phyloP scores from a whole-genome alignment of 2,329 filamentous ascomycete species.

The Gliomastix tumulicola region DNA sequence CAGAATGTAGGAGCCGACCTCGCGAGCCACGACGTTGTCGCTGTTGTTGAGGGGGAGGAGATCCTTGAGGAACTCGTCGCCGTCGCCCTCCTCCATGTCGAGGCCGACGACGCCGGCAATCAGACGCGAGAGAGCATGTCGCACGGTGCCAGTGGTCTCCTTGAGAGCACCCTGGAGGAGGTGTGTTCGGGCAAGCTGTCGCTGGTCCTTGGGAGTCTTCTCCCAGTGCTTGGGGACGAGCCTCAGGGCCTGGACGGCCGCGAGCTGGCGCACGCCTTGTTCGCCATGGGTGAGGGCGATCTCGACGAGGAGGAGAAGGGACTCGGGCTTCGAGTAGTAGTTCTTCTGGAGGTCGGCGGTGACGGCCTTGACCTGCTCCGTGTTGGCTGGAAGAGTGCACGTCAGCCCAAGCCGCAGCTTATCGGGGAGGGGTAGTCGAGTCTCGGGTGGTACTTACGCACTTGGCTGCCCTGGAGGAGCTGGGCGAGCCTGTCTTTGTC shows the following conservation, averaged over 20 bases:
- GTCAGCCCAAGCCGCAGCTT: constrained; percentile 19
- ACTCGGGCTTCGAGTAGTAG: constrained; percentile 82
- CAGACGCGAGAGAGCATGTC: constrained; percentile 82
- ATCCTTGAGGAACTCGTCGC: constrained; percentile 73
- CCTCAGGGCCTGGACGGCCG: constrained; percentile 82
- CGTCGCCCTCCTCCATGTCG: constrained; percentile 68
- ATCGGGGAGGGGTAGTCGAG: constrained; percentile 1
- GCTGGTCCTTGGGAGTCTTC: constrained; percentile 65
- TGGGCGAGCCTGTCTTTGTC: constrained; percentile 68
- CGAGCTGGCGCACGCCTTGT: constrained; percentile 73
- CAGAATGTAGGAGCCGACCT: constrained; percentile 88
- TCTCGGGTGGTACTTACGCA: constrained; percentile 55
- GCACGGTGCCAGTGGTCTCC: constrained; percentile 68
- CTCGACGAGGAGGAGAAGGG: constrained; percentile 80
- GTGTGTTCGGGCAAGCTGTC: constrained; percentile 71
- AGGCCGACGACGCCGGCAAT: constrained; percentile 80
- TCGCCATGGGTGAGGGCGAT: constrained; percentile 74
- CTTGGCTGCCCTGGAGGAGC: constrained; percentile 80
- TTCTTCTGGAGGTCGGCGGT: constrained; percentile 87
- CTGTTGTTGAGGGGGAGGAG: constrained; percentile 75
- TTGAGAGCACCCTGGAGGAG: constrained; percentile 77
- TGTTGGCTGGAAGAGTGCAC: constrained; percentile 59
- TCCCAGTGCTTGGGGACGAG: constrained; percentile 84
- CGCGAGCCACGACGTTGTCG: constrained; percentile 69
- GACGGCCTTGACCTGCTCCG: constrained; percentile 80